Evolutionary conservation across 306 rosid species (phyloP).

Genomic region (Luffa acutangula): DNA sequence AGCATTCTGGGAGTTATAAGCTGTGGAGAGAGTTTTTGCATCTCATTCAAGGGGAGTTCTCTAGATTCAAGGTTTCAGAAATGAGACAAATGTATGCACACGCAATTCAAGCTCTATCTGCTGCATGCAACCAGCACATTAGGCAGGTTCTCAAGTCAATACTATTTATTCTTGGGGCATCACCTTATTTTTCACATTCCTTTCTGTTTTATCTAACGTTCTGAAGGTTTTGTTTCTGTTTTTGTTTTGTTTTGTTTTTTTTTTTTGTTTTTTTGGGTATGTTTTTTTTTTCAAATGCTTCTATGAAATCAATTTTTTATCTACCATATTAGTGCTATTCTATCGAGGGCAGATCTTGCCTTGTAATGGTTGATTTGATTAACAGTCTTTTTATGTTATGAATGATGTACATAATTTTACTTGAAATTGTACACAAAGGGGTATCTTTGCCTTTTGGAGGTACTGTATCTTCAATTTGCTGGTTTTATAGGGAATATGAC

Average conservation of each 20-base stretch:
- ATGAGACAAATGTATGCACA: constrained; percentile 78
- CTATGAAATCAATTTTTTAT: background rate
- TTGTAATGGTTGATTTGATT: background rate
- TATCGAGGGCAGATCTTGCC: background rate
- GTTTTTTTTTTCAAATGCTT: background rate
- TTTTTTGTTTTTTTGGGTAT: too few relatives aligned
- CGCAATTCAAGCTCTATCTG: constrained; percentile 87
- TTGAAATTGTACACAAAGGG: background rate
- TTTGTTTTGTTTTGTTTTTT: too few relatives aligned
- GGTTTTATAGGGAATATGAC: background rate
- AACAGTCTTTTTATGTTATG: background rate
- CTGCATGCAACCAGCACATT: constrained; percentile 72
- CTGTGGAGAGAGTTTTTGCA: constrained; percentile 84
- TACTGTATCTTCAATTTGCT: background rate
- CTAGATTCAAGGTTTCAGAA: constrained; percentile 84
- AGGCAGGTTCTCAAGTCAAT: constrained; percentile 90
- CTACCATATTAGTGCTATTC: background rate
- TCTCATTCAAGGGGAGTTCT: constrained; percentile 78
- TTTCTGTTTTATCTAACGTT: background rate
- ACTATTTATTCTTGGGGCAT: background rate
- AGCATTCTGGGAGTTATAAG: constrained; percentile 57
- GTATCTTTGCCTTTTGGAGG: background rate
- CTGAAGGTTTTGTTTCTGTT: too few relatives aligned
- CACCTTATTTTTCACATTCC: background rate
- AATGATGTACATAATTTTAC: background rate